phyloP scores from a whole-genome alignment of 2,329 filamentous ascomycete species.

The Apiospora hydei region DNA sequence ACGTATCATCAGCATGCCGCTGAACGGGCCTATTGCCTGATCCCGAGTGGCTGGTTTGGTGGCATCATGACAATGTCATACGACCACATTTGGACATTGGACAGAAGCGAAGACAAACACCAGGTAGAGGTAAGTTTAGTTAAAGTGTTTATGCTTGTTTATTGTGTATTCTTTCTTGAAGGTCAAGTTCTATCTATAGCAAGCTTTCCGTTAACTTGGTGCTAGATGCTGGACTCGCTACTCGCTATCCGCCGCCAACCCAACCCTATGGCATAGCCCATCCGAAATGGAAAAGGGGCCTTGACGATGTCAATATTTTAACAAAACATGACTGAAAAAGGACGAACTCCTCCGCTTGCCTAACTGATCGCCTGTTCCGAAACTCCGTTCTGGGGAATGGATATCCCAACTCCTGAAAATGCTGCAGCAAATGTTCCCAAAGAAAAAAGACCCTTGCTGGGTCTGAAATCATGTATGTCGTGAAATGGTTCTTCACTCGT shows the following conservation, averaged over 20 bases:
- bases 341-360: slow-evolving; percentile 11
- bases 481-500: not conserved
- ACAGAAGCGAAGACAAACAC: not conserved
- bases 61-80: not conserved
- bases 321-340: not conserved
- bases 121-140: not conserved
- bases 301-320: not conserved
- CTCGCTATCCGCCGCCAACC: not conserved
- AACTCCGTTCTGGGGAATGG: slow-evolving; percentile 9
- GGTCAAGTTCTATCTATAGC: not conserved
- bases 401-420: slow-evolving; percentile 21
- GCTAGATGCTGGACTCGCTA: not conserved
- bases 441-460: not conserved
- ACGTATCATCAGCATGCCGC: not conserved
- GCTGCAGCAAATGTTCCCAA: slow-evolving; percentile 13
- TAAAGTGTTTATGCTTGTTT: not conserved
- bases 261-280: not conserved
- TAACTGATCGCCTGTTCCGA: not conserved
- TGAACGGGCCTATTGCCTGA: not conserved
- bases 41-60: not conserved
- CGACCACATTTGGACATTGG: not conserved
- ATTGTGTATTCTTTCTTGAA: not conserved
- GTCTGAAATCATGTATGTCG: not conserved
- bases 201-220: not conserved
- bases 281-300: slow-evolving; percentile 2